A percentile compares a stretch with the other conserved stretches of the same genome.
Evolutionary conservation across 1,139 yeast species (phyloP).

Genomic region (Insectozyma bohioensis): DNA sequence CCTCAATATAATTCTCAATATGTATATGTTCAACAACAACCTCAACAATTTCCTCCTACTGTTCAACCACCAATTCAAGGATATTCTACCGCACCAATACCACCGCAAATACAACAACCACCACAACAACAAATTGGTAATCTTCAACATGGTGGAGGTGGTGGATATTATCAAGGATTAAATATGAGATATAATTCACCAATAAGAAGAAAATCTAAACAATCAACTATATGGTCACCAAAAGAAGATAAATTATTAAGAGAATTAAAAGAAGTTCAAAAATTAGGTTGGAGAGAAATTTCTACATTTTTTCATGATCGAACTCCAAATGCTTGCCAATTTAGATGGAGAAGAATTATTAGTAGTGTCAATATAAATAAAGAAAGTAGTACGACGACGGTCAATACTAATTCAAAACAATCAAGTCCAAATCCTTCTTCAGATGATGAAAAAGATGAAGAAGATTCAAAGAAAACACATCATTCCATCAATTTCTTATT

Average conservation of each 20-base stretch:
- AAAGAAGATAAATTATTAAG: slow-evolving; percentile 38
- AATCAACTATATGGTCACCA: slow-evolving; percentile 41
- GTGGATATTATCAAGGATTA: too few relatives aligned
- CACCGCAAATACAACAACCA: background rate
- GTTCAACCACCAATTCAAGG: too few relatives aligned
- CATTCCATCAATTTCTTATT: slow-evolving; percentile 27
- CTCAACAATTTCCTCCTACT: too few relatives aligned
- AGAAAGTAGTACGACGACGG: too few relatives aligned
- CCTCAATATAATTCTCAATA: too few relatives aligned
- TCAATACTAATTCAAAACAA: slow-evolving; percentile 1
- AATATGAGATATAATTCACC: too few relatives aligned
- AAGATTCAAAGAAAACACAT: slow-evolving; percentile 6
- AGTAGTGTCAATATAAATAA: slow-evolving; percentile 18
- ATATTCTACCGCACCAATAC: background rate
- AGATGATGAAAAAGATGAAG: slow-evolving; percentile 2
- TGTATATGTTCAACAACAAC: background rate
- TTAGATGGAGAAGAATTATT: slow-evolving; percentile 47
- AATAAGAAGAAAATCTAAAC: slow-evolving; percentile 26
- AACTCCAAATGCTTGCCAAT: slow-evolving; percentile 50
- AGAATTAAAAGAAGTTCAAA: slow-evolving; percentile 40
- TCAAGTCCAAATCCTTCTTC: background rate
- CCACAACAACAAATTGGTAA: too few relatives aligned
- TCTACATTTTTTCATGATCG: slow-evolving; percentile 42
- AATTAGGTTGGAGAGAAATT: slow-evolving; percentile 48
- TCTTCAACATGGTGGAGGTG: too few relatives aligned